Conservation (phyloP, 2,329 filamentous ascomycete genomes). For the Microsporum ferrugineum region DNA sequence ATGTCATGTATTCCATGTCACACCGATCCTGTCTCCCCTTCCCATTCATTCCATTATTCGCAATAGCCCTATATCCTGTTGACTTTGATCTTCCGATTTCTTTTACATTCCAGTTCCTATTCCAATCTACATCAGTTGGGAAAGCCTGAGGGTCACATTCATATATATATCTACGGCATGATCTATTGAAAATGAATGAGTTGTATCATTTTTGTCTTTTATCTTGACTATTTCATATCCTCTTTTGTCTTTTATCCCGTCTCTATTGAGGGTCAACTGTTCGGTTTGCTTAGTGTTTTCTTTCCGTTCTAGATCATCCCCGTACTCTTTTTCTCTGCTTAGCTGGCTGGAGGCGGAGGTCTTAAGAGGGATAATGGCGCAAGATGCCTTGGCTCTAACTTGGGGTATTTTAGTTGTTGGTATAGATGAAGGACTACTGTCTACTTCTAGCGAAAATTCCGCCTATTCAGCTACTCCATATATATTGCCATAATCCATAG, state of each 20-base stretch:
- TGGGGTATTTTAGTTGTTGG: background rate
- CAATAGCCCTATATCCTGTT: background rate
- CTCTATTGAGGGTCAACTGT: background rate
- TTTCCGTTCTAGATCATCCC: background rate
- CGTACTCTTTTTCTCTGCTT: background rate
- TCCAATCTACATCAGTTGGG: slow-evolving; percentile 2
- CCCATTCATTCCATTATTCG: no score
- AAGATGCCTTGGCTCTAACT: background rate
- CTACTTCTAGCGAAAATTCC: background rate
- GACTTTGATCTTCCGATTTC: background rate
- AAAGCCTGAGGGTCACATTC: background rate
- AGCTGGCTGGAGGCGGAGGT: background rate
- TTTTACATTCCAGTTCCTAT: background rate
- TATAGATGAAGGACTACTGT: background rate
- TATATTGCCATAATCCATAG: background rate
- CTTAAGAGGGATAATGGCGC: background rate
- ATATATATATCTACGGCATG: slow-evolving; percentile 3
- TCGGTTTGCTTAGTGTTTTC: background rate
- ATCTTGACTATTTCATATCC: background rate
- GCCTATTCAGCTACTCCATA: background rate
- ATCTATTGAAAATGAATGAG: slow-evolving; percentile 5
- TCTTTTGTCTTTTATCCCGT: background rate
- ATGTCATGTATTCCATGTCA: slow-evolving; percentile 1
- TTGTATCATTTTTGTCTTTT: background rate
- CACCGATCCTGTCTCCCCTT: background rate